phyloP scores from a whole-genome alignment of 805 yeast species.

The Suhomyces pyralidae region DNA sequence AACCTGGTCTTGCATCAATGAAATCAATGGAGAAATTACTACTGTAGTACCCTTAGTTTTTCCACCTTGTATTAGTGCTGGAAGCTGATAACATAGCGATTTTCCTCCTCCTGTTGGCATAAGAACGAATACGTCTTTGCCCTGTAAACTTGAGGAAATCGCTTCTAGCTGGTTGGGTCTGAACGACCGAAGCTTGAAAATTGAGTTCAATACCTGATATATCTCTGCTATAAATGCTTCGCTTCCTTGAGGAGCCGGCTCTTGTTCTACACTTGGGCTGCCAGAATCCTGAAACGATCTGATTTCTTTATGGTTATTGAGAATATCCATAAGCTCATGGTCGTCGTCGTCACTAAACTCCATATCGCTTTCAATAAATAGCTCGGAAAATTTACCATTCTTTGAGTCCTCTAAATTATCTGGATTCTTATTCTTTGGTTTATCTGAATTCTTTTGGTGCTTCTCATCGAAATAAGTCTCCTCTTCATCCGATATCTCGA shows the following conservation, averaged over 20 bases:
- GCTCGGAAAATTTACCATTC: not conserved
- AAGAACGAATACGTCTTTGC: conserved; percentile 86
- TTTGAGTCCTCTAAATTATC: not conserved
- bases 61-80: conserved; percentile 80
- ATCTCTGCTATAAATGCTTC: conserved; percentile 69
- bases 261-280: conserved; percentile 14
- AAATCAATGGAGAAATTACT: conserved; percentile 90
- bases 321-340: conserved; percentile 22
- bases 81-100: conserved; percentile 91
- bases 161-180: conserved; percentile 87
- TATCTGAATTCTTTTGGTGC: not conserved
- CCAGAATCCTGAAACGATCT: not conserved
- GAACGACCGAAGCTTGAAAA: conserved; percentile 65
- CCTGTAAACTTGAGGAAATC: conserved; percentile 67
- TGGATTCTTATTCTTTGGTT: not conserved
- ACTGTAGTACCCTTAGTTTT: conserved; percentile 79
- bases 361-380: not conserved
- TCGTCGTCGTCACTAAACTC: conserved; percentile 35
- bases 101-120: conserved; percentile 99
- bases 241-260: conserved; percentile 27
- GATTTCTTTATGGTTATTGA: conserved; percentile 12
- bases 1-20: conserved; percentile 97
- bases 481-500: conserved; percentile 37
- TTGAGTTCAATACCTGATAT: conserved; percentile 48
- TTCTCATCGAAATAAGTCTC: conserved; percentile 1